Conservation (phyloP, 176 grass and related monocot species). For the Oryza punctata region DNA sequence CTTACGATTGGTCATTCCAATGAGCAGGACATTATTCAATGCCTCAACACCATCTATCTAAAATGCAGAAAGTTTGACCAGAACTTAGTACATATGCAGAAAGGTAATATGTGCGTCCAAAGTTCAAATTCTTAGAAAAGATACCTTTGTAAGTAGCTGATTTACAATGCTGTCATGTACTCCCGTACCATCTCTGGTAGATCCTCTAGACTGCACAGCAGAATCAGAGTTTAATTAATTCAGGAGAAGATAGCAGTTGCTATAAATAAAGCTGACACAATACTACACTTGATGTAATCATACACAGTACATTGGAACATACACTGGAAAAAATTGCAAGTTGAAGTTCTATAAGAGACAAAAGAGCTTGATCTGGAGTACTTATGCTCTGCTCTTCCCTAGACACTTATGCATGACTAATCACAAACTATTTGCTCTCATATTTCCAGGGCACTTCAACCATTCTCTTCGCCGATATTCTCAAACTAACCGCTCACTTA, state of each 20-base stretch:
- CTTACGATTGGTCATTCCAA: constrained; percentile 99
- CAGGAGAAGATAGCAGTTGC: not conserved
- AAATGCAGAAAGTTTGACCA: constrained; percentile 41
- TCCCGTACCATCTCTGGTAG: constrained; percentile 88
- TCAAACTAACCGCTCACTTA: too few species aligned
- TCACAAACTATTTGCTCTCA: not conserved
- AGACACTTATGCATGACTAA: not conserved
- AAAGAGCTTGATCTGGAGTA: constrained; percentile 4
- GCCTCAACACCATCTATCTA: constrained; percentile 97
- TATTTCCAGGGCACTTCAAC: not conserved
- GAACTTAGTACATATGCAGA: constrained; percentile 25
- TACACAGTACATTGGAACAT: not conserved
- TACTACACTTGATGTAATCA: constrained; percentile 3
- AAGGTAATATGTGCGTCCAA: constrained; percentile 7
- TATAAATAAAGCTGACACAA: constrained; percentile 23
- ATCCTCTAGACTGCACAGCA: constrained; percentile 86
- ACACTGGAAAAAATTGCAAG: constrained; percentile 16
- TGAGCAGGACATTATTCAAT: constrained; percentile 96
- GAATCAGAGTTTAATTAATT: constrained; percentile 32
- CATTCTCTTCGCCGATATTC: too few species aligned
- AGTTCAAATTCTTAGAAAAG: constrained; percentile 24
- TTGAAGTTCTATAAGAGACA: constrained; percentile 8
- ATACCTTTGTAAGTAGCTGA: constrained; percentile 96
- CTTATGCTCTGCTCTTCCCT: not conserved
- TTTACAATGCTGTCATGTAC: constrained; percentile 98